A percentile compares a stretch with the other conserved stretches of the same genome.
phyloP scores from a whole-genome alignment of 2,329 filamentous ascomycete genomes.

The Aphanoascus verrucosus region DNA sequence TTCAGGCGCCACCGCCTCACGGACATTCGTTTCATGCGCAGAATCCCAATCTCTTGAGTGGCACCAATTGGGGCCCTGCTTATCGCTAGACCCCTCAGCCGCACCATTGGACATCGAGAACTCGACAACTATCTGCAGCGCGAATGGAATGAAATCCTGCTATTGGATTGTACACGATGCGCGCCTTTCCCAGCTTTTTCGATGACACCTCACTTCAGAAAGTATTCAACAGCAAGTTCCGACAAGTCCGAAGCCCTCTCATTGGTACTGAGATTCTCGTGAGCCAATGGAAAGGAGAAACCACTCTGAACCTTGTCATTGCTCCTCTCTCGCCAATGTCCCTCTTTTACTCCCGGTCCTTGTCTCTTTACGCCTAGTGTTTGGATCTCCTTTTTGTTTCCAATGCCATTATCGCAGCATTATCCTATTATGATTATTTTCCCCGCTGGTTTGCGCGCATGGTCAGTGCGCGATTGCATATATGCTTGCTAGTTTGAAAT shows the following conservation, averaged over 20 bases:
- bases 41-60: conserved; percentile 2
- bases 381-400: too few relatives aligned
- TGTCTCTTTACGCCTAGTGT: not conserved
- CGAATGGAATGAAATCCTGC: not conserved
- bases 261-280: not conserved
- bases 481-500: too few relatives aligned
- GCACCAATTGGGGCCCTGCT: conserved; percentile 8
- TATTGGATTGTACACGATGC: too few relatives aligned
- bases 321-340: not conserved
- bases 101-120: not conserved
- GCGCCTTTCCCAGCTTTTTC: not conserved
- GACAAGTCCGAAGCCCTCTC: not conserved
- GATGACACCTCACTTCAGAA: not conserved
- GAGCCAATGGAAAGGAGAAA: not conserved
- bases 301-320: not conserved
- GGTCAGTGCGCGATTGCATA: too few relatives aligned
- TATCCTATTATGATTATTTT: too few relatives aligned
- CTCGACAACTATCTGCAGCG: not conserved
- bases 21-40: not conserved
- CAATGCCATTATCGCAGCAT: too few relatives aligned
- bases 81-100: not conserved
- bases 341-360: not conserved
- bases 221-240: not conserved
- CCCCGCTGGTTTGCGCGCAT: too few relatives aligned
- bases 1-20: not conserved